Conservation (phyloP, 345 rosid species). For the Noccaea caerulescens region DNA sequence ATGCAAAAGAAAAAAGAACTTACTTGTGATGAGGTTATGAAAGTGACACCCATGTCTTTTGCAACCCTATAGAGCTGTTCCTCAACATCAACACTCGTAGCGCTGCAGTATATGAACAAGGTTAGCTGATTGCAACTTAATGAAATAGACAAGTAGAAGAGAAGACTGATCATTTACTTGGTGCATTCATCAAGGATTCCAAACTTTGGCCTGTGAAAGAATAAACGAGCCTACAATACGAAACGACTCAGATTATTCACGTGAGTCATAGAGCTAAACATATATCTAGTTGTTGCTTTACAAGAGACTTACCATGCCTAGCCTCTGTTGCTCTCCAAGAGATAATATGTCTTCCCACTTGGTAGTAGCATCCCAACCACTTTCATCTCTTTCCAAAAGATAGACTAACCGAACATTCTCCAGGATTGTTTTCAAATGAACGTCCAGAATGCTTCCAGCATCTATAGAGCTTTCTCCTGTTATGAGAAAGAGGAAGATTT, state of each 20-base stretch:
- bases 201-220: constrained; percentile 91
- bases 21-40: constrained; percentile 94
- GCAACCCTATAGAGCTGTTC: constrained; percentile 93
- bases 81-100: constrained; percentile 95
- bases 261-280: background rate
- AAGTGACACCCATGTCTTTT: constrained; percentile 77
- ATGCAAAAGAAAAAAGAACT: constrained; percentile 17
- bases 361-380: constrained; percentile 79
- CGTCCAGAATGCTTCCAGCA: constrained; percentile 55
- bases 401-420: constrained; percentile 82
- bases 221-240: constrained; percentile 74
- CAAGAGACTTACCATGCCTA: constrained; percentile 79
- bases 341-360: constrained; percentile 96
- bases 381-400: constrained; percentile 83
- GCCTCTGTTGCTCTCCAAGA: constrained; percentile 97
- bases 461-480: constrained; percentile 54
- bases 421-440: constrained; percentile 65
- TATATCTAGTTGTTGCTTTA: background rate
- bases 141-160: background rate
- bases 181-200: constrained; percentile 99
- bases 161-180: constrained; percentile 59
- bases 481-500: constrained; percentile 23
- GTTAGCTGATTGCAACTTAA: constrained; percentile 1
- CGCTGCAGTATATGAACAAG: constrained; percentile 50
- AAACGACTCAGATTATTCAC: constrained; percentile 34